phyloP scores from a whole-genome alignment of 768 basidiomycete species.

The Hortiboletus campestris region DNA sequence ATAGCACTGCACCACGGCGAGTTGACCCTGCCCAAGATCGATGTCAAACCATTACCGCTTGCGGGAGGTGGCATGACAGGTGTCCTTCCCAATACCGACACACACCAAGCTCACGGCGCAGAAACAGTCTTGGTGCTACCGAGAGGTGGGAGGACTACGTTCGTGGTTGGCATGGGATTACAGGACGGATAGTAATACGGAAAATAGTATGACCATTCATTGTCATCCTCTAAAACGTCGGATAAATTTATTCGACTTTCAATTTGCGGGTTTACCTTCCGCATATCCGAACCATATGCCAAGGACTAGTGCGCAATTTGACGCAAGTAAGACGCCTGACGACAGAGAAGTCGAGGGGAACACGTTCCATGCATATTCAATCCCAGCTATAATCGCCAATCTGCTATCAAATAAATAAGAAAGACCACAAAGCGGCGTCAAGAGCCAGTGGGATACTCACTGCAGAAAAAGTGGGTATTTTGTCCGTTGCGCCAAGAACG shows the following conservation, averaged over 20 bases:
- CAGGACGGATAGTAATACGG: conserved; percentile 19
- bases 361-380: conserved; percentile 88
- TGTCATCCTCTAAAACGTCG: not conserved
- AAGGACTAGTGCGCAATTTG: conserved; percentile 49
- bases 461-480: conserved; percentile 58
- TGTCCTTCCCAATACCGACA: conserved; percentile 66
- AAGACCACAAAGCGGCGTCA: not conserved
- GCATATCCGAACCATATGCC: conserved; percentile 56
- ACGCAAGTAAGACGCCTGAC: conserved; percentile 51
- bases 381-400: conserved; percentile 51
- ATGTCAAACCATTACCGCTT: conserved; percentile 58
- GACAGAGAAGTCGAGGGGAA: conserved; percentile 77
- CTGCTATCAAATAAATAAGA: conserved; percentile 37
- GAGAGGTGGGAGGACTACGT: conserved; percentile 77
- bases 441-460: conserved; percentile 39
- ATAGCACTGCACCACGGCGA: conserved; percentile 85
- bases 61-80: conserved; percentile 54
- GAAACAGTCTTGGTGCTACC: conserved; percentile 80
- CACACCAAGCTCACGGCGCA: conserved; percentile 83
- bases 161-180: conserved; percentile 70
- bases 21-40: conserved; percentile 71
- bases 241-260: not conserved
- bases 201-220: not conserved
- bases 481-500: conserved; percentile 78
- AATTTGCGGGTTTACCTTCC: conserved; percentile 31